Evolutionary conservation across 148 eudicot species (phyloP).

Genomic region (Nepenthes gracilis): DNA sequence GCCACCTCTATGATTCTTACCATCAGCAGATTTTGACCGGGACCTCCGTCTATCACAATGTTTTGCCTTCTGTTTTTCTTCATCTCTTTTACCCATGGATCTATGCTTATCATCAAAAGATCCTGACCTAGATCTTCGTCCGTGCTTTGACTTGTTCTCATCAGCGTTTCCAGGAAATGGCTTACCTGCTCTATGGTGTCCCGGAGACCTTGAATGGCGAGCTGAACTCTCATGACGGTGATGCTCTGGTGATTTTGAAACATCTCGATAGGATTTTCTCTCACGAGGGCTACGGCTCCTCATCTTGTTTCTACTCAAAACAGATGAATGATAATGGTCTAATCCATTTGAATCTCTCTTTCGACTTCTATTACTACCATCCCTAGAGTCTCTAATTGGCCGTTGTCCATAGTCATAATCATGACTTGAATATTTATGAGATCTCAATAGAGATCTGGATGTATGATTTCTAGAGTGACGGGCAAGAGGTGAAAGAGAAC

Average conservation of each 20-base stretch:
- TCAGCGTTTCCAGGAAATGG: constrained; percentile 46
- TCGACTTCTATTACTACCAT: constrained; percentile 40
- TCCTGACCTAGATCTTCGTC: constrained; percentile 53
- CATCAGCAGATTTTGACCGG: constrained; percentile 23
- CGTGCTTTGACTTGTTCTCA: constrained; percentile 34
- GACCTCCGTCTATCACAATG: constrained; percentile 22
- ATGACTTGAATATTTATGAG: constrained; percentile 58
- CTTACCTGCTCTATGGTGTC: constrained; percentile 31
- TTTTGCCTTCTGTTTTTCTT: constrained; percentile 12
- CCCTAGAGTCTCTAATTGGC: constrained; percentile 37
- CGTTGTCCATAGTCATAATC: constrained; percentile 42
- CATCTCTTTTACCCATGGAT: constrained; percentile 18
- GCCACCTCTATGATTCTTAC: constrained; percentile 11
- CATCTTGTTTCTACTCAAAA: constrained; percentile 62
- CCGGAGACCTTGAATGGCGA: constrained; percentile 61
- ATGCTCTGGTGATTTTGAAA: constrained; percentile 45
- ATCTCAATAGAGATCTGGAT: constrained; percentile 68
- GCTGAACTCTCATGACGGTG: constrained; percentile 36
- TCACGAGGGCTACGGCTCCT: constrained; percentile 62
- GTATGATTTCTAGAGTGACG: constrained; percentile 49
- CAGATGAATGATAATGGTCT: constrained; percentile 40
- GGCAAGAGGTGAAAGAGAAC: constrained; percentile 36
- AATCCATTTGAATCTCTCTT: constrained; percentile 46
- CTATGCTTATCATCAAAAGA: constrained; percentile 36
- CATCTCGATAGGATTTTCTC: constrained; percentile 53